A percentile compares a stretch with the other conserved stretches of the same genome.
Conservation (phyloP, 2,329 filamentous ascomycete species). For the Fusarium denticulatum region DNA sequence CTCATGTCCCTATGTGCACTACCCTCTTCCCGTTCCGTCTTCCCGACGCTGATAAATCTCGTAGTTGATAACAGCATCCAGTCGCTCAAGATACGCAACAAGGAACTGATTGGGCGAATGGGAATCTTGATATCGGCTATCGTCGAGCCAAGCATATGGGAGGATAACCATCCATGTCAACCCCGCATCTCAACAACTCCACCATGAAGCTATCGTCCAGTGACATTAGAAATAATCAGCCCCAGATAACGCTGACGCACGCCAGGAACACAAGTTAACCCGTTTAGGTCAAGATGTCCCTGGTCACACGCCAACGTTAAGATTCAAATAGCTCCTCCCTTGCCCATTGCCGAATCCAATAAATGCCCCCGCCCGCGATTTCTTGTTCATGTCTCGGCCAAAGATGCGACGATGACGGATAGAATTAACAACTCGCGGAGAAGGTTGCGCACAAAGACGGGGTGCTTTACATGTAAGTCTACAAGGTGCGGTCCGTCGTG, state of each 20-base stretch:
- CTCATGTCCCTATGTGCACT: no score
- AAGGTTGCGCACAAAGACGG: constrained; percentile 30
- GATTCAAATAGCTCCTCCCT: background rate
- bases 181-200: background rate
- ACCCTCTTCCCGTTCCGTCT: no score
- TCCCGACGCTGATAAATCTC: background rate
- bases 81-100: background rate
- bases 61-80: background rate
- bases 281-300: background rate
- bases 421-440: background rate
- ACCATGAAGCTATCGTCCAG: background rate
- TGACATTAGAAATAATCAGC: background rate
- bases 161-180: background rate
- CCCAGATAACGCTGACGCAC: background rate
- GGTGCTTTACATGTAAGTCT: constrained; percentile 27
- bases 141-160: background rate
- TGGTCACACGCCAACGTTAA: background rate
- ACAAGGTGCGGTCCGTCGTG: fast-evolving
- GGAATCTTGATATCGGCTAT: constrained; percentile 1
- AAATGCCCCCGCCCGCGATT: background rate
- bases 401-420: background rate
- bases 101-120: background rate
- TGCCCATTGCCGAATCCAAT: fast-evolving
- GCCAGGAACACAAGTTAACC: background rate
- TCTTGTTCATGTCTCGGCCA: background rate